Conservation (phyloP, 2,329 filamentous ascomycete genomes). For the Curvularia sp. region DNA sequence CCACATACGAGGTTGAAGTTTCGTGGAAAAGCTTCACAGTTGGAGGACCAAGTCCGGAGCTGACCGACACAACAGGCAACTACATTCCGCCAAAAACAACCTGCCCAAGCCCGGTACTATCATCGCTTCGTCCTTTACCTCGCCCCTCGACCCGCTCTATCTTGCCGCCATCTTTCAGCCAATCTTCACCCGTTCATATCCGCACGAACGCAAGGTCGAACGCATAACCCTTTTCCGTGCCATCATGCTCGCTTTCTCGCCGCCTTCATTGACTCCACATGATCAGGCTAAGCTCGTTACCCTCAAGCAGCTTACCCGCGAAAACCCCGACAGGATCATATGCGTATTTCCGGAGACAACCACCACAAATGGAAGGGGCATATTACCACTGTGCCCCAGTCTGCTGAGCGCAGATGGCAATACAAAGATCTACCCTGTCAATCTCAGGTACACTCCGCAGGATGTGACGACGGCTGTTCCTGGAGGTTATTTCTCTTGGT, state of each 20-base stretch:
- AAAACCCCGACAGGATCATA: constrained; percentile 76
- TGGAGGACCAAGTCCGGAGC: background rate
- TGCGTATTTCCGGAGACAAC: constrained; percentile 93
- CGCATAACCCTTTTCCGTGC: constrained; percentile 79
- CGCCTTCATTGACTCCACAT: constrained; percentile 54
- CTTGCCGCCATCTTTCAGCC: constrained; percentile 96
- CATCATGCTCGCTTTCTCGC: constrained; percentile 73
- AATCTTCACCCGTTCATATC: constrained; percentile 87
- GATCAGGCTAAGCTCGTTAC: constrained; percentile 44
- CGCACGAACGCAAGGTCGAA: constrained; percentile 73
- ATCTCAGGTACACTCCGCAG: constrained; percentile 83
- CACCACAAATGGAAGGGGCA: constrained; percentile 90
- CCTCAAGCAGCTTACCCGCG: constrained; percentile 62
- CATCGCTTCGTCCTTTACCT: constrained; percentile 90
- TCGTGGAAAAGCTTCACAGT: background rate
- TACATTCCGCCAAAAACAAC: constrained; percentile 55
- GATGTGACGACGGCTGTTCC: constrained; percentile 93
- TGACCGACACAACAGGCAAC: constrained; percentile 23
- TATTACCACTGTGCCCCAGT: constrained; percentile 81
- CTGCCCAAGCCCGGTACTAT: constrained; percentile 81
- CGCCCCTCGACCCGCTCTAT: constrained; percentile 90
- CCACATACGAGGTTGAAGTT: background rate
- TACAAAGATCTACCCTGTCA: constrained; percentile 87
- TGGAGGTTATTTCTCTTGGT: constrained; percentile 71
- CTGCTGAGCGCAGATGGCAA: constrained; percentile 71